Percentiles rank a stretch among this genome's conserved stretches.
Conservation (phyloP, 768 basidiomycete species). For the Gelatoporia subvermispora region DNA sequence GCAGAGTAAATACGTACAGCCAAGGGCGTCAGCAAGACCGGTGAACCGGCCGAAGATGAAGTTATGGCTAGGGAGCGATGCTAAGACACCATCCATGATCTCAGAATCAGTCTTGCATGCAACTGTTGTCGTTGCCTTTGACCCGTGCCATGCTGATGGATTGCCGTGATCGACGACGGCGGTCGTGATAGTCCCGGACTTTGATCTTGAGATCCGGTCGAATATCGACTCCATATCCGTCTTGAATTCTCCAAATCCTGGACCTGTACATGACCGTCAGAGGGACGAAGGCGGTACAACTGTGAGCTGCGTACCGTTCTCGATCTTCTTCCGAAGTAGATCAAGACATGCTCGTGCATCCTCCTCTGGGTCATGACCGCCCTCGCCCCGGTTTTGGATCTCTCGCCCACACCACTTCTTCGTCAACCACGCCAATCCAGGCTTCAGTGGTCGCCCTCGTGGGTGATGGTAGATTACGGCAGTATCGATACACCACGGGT, state of each 20-base stretch:
- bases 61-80: conserved; percentile 59
- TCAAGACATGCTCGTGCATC: conserved; percentile 89
- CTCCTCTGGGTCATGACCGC: conserved; percentile 92
- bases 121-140: conserved; percentile 73
- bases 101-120: conserved; percentile 77
- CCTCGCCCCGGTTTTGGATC: conserved; percentile 81
- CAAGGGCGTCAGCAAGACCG: conserved; percentile 70
- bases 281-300: not conserved
- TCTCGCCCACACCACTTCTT: conserved; percentile 89
- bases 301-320: conserved; percentile 42
- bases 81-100: conserved; percentile 64
- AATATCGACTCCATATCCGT: conserved; percentile 85
- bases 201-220: conserved; percentile 69
- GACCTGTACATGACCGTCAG: conserved; percentile 32
- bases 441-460: conserved; percentile 88
- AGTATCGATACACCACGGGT: conserved; percentile 88
- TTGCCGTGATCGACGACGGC: conserved; percentile 87
- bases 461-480: conserved; percentile 89
- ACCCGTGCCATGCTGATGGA: conserved; percentile 77
- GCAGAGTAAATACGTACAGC: conserved; percentile 56
- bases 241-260: conserved; percentile 83
- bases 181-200: conserved; percentile 39
- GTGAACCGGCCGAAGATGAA: conserved; percentile 85
- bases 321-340: conserved; percentile 75
- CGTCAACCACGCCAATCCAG: conserved; percentile 94